Percentiles rank a stretch among this genome's conserved stretches.
These are phyloP conservation scores for Corynascus novoguineensis DNA, from an alignment of 495 filamentous ascomycete genomes.

Conservation along the genomic window DNA sequence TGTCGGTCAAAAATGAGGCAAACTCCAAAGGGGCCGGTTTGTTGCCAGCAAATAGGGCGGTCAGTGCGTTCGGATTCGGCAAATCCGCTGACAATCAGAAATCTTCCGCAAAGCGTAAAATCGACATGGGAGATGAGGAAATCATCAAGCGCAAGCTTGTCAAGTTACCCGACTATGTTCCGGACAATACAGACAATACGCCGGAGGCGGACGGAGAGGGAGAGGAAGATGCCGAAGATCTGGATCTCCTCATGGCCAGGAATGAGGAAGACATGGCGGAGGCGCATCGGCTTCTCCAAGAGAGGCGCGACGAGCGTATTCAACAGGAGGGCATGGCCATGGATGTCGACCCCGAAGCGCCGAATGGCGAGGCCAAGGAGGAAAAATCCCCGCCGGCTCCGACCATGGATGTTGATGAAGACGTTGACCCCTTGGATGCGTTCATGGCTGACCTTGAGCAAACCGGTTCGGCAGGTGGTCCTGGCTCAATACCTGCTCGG, in stretches of 20 bases:
- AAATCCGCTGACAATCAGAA: slow-evolving; percentile 62
- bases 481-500: slow-evolving; percentile 39
- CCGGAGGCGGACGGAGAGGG: slow-evolving; percentile 56
- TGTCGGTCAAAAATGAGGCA: background rate
- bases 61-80: slow-evolving; percentile 79
- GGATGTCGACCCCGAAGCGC: slow-evolving; percentile 41
- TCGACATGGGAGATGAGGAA: slow-evolving; percentile 87
- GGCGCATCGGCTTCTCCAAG: slow-evolving; percentile 67
- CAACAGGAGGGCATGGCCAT: slow-evolving; percentile 46
- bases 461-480: slow-evolving; percentile 17
- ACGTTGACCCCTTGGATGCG: slow-evolving; percentile 87
- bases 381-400: slow-evolving; percentile 29
- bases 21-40: slow-evolving; percentile 20
- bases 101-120: slow-evolving; percentile 58
- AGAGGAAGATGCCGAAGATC: slow-evolving; percentile 57
- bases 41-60: slow-evolving; percentile 37
- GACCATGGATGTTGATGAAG: slow-evolving; percentile 59
- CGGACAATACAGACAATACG: slow-evolving; percentile 55
- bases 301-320: slow-evolving; percentile 45
- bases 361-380: slow-evolving; percentile 19
- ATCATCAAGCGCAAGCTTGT: slow-evolving; percentile 78
- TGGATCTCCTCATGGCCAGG: slow-evolving; percentile 59
- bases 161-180: slow-evolving; percentile 71
- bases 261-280: slow-evolving; percentile 85
- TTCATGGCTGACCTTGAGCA: slow-evolving; percentile 79